Evolutionary conservation across 2,329 filamentous ascomycete genomes (phyloP).

Genomic region (Pseudogymnoascus sp.): DNA sequence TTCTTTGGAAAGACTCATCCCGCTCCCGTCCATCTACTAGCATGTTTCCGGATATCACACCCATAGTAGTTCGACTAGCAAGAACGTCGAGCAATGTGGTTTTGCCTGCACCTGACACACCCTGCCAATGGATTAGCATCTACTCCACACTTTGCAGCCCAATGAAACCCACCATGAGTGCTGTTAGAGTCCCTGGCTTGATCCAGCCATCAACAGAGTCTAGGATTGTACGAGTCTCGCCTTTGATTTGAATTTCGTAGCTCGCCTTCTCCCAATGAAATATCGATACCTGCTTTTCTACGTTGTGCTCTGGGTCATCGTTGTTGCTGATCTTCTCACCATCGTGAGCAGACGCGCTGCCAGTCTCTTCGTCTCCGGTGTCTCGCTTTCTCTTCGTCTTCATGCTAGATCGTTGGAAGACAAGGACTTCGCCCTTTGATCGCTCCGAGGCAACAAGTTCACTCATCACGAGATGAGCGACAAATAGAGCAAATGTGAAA

Average conservation of each 20-base stretch:
- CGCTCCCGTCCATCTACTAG: constrained; percentile 55
- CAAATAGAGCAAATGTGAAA: constrained; percentile 30
- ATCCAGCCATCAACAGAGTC: constrained; percentile 77
- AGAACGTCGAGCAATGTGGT: constrained; percentile 80
- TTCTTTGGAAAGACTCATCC: constrained; percentile 74
- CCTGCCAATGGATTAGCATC: constrained; percentile 8
- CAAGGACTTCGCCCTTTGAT: constrained; percentile 41
- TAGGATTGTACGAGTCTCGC: constrained; percentile 58
- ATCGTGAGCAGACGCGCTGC: constrained; percentile 2
- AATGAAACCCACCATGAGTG: constrained; percentile 43
- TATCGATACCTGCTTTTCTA: constrained; percentile 43
- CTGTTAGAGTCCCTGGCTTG: constrained; percentile 60
- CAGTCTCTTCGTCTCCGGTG: constrained; percentile 9
- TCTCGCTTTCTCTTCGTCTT: constrained; percentile 2
- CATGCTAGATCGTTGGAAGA: constrained; percentile 36
- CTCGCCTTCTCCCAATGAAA: constrained; percentile 67
- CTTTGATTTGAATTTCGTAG: constrained; percentile 57
- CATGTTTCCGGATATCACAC: constrained; percentile 81
- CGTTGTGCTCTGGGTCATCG: constrained; percentile 19
- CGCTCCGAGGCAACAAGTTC: constrained; percentile 37
- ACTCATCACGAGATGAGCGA: constrained; percentile 32
- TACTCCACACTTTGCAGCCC: background rate
- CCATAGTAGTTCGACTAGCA: constrained; percentile 78
- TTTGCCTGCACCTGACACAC: constrained; percentile 63
- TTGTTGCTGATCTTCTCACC: background rate